Base-by-base conservation (phyloP, 768 basidiomycete genomes). In the Coprinopsis marcescibilis region DNA sequence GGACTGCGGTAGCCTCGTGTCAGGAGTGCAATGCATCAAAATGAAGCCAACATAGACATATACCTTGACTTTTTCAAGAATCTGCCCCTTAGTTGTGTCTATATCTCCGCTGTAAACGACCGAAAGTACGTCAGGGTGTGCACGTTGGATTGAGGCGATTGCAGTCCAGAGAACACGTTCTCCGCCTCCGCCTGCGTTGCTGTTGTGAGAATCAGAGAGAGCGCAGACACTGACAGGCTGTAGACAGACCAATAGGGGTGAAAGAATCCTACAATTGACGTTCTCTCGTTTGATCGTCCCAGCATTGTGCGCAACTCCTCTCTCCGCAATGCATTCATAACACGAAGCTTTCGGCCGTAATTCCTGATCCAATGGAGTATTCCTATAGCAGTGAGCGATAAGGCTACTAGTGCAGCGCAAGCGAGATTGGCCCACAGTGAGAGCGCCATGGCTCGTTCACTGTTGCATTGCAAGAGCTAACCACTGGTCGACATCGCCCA, bases 151-250 rank as follows among this genome's bases (percentile, higher is more conserved):
- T 50, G 80, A 75, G 0, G 83, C 75, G 25, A 97, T 76, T 1
- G 92, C 94, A 0, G 88, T 84, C 93, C 94, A 97, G 0, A 99
- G 67, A 1, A 99, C 96, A 1, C 93, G 80, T 64, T 98, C 95
- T 1, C 96, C 95, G 21, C 95, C 96, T 10, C 95, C 95, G 0
- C 95, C 94, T 29, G 94, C 93, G 73, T 98, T 96, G 59, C 95
- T 77, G 52, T 17, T 25, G 46, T 57, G 52, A 49, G 85, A 41
- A 52, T 61, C 63, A 60, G 58, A 65, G 67, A 34, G 23, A 51
- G 43, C 32, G 46, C 19, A 25, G 45, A 34, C 41, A 32, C 17
- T 30, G 30, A 13, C n/a, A n/a, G n/a, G n/a, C n/a, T n/a, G n/a
- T n/a, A n/a, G 12, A 58, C 80, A 66, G 56, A 93, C 93, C 93